Conservation (phyloP, 139 green algal genomes). For the Penium margaritaceum region DNA sequence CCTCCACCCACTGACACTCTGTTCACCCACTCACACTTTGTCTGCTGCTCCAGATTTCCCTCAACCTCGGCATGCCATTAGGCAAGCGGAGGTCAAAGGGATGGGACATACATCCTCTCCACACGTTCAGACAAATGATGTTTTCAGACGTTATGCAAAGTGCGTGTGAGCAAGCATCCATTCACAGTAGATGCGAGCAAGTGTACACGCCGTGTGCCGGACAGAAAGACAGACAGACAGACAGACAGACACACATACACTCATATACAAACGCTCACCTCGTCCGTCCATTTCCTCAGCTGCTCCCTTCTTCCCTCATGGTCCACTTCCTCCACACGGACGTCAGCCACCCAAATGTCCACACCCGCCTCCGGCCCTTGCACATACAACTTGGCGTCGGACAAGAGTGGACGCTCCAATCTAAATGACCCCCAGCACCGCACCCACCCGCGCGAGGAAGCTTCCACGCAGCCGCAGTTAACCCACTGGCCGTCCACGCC, state of each 20-base stretch:
- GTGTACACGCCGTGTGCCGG: too few relatives aligned
- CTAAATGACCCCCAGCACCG: constrained; percentile 31
- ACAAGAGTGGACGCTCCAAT: neutral
- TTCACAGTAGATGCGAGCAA: neutral
- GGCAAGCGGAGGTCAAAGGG: too few relatives aligned
- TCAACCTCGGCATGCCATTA: too few relatives aligned
- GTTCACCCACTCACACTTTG: too few relatives aligned
- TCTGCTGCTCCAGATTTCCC: too few relatives aligned
- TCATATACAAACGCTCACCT: too few relatives aligned
- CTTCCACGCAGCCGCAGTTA: constrained; percentile 18
- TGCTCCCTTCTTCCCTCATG: neutral
- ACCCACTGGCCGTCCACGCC: constrained; percentile 18
- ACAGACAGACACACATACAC: too few relatives aligned
- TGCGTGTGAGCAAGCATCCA: neutral
- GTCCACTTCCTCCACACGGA: constrained; percentile 14
- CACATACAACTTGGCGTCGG: constrained; percentile 24
- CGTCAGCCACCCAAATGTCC: constrained; percentile 23
- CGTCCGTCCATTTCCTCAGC: constrained; percentile 1
- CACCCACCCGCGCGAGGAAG: constrained; percentile 9
- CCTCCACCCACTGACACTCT: too few relatives aligned
- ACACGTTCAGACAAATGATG: too few relatives aligned
- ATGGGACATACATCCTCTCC: too few relatives aligned
- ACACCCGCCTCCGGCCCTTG: constrained; percentile 28
- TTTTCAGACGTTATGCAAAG: neutral
- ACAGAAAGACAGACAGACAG: too few relatives aligned